Conservation (phyloP, 2,329 filamentous ascomycete species). For the Apiospora hydei region DNA sequence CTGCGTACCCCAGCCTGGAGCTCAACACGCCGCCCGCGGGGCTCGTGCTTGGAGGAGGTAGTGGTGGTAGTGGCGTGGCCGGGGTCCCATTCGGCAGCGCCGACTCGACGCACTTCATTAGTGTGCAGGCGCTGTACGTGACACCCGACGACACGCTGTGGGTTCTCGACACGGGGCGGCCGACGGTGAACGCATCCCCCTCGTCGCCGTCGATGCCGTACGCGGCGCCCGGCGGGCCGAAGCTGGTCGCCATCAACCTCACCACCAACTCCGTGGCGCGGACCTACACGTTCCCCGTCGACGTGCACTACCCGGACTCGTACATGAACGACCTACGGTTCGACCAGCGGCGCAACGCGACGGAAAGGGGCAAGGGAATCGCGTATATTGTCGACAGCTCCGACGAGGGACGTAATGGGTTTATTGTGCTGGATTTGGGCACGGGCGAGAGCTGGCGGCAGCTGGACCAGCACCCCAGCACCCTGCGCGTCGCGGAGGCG, state of each 20-base stretch:
- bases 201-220: slow-evolving; percentile 49
- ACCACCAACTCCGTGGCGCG: slow-evolving; percentile 45
- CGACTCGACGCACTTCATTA: slow-evolving; percentile 50
- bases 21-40: slow-evolving; percentile 43
- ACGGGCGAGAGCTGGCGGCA: slow-evolving; percentile 51
- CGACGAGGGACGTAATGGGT: slow-evolving; percentile 53
- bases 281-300: slow-evolving; percentile 50
- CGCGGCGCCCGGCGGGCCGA: slow-evolving; percentile 52
- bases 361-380: slow-evolving; percentile 48
- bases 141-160: slow-evolving; percentile 53
- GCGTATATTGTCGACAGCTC: slow-evolving; percentile 54
- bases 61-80: slow-evolving; percentile 45
- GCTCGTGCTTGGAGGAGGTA: slow-evolving; percentile 36
- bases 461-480: slow-evolving; percentile 42
- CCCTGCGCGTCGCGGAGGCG: slow-evolving; percentile 37
- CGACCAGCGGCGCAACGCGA: slow-evolving; percentile 49
- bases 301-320: slow-evolving; percentile 52
- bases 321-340: slow-evolving; percentile 57
- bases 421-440: slow-evolving; percentile 53
- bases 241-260: slow-evolving; percentile 51
- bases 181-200: slow-evolving; percentile 47
- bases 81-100: slow-evolving; percentile 52
- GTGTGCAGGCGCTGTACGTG: slow-evolving; percentile 53
- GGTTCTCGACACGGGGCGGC: slow-evolving; percentile 53
- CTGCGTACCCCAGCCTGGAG: slow-evolving; percentile 51